These are phyloP conservation scores for Heliosperma pusillum DNA, from an alignment of 148 eudicot genomes.

Conservation along the genomic window DNA sequence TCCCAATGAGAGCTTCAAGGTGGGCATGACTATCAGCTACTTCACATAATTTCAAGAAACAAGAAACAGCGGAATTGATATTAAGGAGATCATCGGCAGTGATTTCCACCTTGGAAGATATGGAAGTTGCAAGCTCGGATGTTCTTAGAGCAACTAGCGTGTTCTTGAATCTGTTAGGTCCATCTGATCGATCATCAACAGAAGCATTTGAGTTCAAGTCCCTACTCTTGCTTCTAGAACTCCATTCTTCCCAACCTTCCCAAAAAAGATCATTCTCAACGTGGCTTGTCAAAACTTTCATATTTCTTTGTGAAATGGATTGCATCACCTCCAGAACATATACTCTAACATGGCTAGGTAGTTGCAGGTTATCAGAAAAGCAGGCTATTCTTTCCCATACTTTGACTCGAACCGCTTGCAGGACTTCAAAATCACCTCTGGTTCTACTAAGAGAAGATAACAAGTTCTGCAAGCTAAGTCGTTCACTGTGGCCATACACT, in stretches of 20 bases:
- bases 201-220: constrained; percentile 30
- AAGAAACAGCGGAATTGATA: constrained; percentile 66
- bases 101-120: constrained; percentile 61
- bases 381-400: constrained; percentile 83
- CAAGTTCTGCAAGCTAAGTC: constrained; percentile 39
- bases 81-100: constrained; percentile 61
- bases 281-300: constrained; percentile 39
- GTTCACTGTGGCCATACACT: constrained; percentile 46
- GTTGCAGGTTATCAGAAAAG: constrained; percentile 69
- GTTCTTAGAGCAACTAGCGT: constrained; percentile 84
- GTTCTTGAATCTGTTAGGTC: constrained; percentile 58
- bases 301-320: constrained; percentile 44
- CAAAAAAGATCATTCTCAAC: constrained; percentile 54
- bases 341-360: constrained; percentile 77
- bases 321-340: constrained; percentile 83
- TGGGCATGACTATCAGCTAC: constrained; percentile 47
- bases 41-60: constrained; percentile 66
- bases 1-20: constrained; percentile 51
- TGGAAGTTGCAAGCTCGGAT: constrained; percentile 54
- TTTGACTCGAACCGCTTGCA: constrained; percentile 59
- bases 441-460: constrained; percentile 69
- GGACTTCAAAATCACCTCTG: constrained; percentile 48
- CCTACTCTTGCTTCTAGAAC: constrained; percentile 23
- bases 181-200: constrained; percentile 36
- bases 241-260: constrained; percentile 75